phyloP scores from a whole-genome alignment of 2,329 filamentous ascomycete species.

The Penicillium vulpinum region DNA sequence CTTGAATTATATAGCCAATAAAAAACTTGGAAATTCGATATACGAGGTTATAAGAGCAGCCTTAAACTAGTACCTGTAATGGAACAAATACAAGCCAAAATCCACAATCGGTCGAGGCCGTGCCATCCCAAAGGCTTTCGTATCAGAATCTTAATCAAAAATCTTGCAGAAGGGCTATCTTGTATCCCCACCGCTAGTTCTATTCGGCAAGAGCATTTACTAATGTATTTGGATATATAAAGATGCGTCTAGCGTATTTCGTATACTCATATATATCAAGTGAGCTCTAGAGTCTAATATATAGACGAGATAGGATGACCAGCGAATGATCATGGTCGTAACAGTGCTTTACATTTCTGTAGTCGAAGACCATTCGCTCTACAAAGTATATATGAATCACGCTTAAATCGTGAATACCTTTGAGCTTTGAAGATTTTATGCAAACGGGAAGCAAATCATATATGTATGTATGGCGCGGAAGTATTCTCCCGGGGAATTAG shows the following conservation, averaged over 20 bases:
- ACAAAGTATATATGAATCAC: conserved; percentile 5
- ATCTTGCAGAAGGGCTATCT: background rate
- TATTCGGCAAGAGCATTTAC: background rate
- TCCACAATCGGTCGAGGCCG: background rate
- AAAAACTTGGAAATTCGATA: background rate
- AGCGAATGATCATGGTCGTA: background rate
- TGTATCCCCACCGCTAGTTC: background rate
- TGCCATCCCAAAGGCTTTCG: background rate
- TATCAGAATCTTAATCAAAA: background rate
- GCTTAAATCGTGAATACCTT: conserved; percentile 3
- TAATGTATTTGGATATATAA: background rate
- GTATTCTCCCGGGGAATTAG: conserved; percentile 8
- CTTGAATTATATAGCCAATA: background rate
- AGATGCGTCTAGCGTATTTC: background rate
- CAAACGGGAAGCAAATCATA: background rate
- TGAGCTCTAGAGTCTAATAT: too few relatives aligned
- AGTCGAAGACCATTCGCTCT: background rate
- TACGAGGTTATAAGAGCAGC: background rate
- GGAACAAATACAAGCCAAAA: background rate
- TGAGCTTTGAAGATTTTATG: background rate
- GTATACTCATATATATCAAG: background rate
- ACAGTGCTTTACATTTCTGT: background rate
- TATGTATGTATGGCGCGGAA: conserved; percentile 7
- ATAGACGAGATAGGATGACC: background rate
- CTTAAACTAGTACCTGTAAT: background rate